Evolutionary conservation across 495 filamentous ascomycete genomes (phyloP), one percentile per base, ranked within the genome.

Genomic region (Penicillium bialowiezense): DNA sequence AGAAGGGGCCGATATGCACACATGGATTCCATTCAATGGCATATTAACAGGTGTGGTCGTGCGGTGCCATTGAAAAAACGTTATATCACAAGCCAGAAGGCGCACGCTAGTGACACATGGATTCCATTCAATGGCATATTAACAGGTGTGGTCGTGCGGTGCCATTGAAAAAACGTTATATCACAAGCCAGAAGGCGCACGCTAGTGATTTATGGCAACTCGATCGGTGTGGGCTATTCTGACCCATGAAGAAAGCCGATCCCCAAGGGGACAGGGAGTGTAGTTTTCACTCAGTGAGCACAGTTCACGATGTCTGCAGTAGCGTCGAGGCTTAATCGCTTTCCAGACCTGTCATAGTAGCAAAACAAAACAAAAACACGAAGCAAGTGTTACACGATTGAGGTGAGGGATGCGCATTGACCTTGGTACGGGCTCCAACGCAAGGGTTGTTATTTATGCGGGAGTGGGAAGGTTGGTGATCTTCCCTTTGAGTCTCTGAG

Each of bases 341-440:
- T n/a, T 28, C 9, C 5, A 9, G 24, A 4, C 9, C 24, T 28
- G 5, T 9, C 24, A 28, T 7, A 18, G 5, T 10, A 28, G 24
- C 24, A 41, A 8, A 28, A 41, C 26, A 28, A 26, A n/a, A 15
- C 19, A 19, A 33, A 20, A 8, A 5, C n/a, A 45, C 23, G 17
- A 26, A 35, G 7, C 7, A n/a, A 12, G 1, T 15, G 37, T 41
- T 14, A 33, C 37, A 23, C 9, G n/a, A 14, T 36, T 17, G 19
- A 52, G 50, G 58, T 41, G 26, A 61, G 58, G 58, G 58, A 43
- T 54, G 37, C 32, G 48, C 51, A 53, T 39, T 38, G 48, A 38
- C 58, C 19, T 5, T 14, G 24, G 9, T 18, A 43, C 20, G 35
- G 23, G 26, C 31, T n/a, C 14, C n/a, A n/a, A 54, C 21, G 58